Conservation (phyloP, 192 early-diverging fungal species). For the Gigaspora rosea region DNA sequence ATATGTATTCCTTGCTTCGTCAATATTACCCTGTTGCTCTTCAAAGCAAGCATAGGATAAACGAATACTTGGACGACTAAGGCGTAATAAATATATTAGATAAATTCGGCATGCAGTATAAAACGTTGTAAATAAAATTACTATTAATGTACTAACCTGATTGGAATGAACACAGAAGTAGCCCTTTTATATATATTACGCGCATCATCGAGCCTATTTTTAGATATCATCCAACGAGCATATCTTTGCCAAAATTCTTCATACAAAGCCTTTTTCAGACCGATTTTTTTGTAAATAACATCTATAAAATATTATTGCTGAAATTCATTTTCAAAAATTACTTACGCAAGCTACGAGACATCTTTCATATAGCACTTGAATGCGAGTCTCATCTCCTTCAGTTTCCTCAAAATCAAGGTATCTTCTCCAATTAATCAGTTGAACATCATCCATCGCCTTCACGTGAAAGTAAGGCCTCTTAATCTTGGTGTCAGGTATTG, state of each 20-base stretch:
- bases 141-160: conserved; percentile 36
- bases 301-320: not conserved
- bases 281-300: not conserved
- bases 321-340: conserved; percentile 2
- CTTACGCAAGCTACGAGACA: conserved; percentile 75
- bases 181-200: conserved; percentile 59
- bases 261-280: conserved; percentile 60
- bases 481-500: conserved; percentile 41
- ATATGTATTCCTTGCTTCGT: conserved; percentile 63
- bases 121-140: not conserved
- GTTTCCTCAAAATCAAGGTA: conserved; percentile 76
- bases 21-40: conserved; percentile 59
- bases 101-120: not conserved
- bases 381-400: conserved; percentile 55
- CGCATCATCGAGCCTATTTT: conserved; percentile 50
- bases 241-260: conserved; percentile 80
- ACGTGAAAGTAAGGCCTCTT: conserved; percentile 81
- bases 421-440: conserved; percentile 68
- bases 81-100: not conserved
- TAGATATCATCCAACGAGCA: conserved; percentile 55
- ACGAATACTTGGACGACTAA: conserved; percentile 51
- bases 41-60: conserved; percentile 62
- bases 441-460: conserved; percentile 70
- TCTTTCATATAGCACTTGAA: conserved; percentile 69
- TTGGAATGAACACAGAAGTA: conserved; percentile 53